phyloP scores from a whole-genome alignment of 2,329 filamentous ascomycete genomes.

The Exophiala xenobiotica region DNA sequence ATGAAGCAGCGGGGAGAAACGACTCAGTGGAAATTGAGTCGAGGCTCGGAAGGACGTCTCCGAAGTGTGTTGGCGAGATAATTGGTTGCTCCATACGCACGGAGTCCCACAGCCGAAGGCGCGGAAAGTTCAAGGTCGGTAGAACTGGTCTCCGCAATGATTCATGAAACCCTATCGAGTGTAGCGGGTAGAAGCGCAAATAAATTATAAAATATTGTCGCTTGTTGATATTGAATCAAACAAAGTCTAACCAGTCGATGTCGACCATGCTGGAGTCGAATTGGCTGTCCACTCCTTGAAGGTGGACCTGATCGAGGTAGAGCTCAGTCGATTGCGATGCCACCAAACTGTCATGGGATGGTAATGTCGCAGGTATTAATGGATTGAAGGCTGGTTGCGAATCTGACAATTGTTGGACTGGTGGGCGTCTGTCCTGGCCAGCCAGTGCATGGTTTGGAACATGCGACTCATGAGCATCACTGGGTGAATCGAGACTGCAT shows the following conservation, averaged over 20 bases:
- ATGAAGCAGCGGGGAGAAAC: too few species aligned
- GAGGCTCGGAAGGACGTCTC: neutral
- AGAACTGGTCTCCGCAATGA: too few species aligned
- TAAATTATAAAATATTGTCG: too few species aligned
- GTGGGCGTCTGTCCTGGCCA: neutral
- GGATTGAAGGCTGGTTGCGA: too few species aligned
- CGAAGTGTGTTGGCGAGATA: neutral
- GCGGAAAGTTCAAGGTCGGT: too few species aligned
- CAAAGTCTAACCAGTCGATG: neutral
- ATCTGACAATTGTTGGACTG: neutral
- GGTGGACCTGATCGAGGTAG: neutral
- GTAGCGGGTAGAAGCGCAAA: too few species aligned
- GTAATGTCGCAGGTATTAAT: too few species aligned
- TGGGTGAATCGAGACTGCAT: neutral
- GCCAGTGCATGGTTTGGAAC: neutral
- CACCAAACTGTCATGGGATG: too few species aligned
- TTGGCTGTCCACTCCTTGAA: neutral
- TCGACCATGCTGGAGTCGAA: neutral
- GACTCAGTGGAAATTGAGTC: too few species aligned
- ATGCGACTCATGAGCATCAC: neutral
- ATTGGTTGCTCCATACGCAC: neutral
- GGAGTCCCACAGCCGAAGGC: neutral
- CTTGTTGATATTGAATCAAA: neutral
- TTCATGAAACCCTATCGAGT: neutral
- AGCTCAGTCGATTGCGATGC: too few species aligned